phyloP scores from a whole-genome alignment of 2,329 filamentous ascomycete genomes.

The Colletotrichum destructivum region DNA sequence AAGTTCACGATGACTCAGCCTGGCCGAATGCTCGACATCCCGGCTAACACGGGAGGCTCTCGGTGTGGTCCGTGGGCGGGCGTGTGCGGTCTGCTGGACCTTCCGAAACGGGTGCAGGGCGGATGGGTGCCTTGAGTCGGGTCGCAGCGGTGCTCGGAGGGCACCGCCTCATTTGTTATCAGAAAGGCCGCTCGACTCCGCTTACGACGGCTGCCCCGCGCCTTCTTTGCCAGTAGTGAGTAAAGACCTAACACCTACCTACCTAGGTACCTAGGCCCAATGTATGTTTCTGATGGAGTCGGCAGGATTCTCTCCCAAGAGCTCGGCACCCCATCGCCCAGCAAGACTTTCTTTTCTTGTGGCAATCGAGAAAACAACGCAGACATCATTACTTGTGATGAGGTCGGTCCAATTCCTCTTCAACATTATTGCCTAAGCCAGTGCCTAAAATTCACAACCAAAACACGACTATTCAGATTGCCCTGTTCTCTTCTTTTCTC shows the following conservation, averaged over 20 bases:
- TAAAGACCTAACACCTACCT: too few relatives aligned
- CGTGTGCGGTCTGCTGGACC: constrained; percentile 19
- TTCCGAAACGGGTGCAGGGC: constrained; percentile 32
- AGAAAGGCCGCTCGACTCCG: constrained; percentile 26
- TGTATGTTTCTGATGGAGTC: not conserved
- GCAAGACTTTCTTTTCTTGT: constrained; percentile 21
- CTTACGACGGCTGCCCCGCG: not conserved
- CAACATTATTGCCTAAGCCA: not conserved
- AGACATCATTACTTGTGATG: constrained; percentile 30
- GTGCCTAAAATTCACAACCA: too few relatives aligned
- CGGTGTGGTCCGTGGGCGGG: constrained; percentile 3
- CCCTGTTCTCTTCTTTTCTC: not conserved
- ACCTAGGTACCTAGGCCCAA: not conserved
- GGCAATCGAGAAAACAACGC: constrained; percentile 23
- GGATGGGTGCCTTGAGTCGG: constrained; percentile 1
- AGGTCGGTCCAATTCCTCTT: constrained; percentile 6
- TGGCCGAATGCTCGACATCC: not conserved
- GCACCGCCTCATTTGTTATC: constrained; percentile 29
- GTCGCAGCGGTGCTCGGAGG: constrained; percentile 28
- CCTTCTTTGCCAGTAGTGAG: not conserved
- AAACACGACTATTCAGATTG: not conserved
- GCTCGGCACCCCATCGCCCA: not conserved
- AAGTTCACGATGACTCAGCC: constrained; percentile 26
- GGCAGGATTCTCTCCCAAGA: constrained; percentile 13
- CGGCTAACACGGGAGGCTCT: constrained; percentile 25